These are phyloP conservation scores for Backusella mclennaniae DNA, from an alignment of 192 early-diverging fungal species.

Conservation along the genomic window DNA sequence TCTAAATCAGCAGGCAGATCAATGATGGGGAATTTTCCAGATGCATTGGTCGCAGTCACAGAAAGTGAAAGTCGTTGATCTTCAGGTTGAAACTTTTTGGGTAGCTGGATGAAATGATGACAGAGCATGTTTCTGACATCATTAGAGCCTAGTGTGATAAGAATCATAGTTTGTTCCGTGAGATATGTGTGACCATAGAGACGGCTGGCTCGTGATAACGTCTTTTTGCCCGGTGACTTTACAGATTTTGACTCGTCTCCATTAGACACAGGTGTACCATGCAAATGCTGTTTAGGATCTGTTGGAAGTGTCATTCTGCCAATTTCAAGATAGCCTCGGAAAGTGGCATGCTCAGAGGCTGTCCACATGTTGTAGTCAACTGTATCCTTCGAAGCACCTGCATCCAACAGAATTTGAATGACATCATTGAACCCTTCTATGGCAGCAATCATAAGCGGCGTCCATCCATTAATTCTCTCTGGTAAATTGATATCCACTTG, in stretches of 20 bases:
- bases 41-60: conserved; percentile 55
- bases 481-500: conserved; percentile 45
- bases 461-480: conserved; percentile 56
- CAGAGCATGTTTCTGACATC: conserved; percentile 44
- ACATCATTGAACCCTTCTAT: conserved; percentile 58
- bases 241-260: background rate
- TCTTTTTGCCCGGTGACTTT: background rate
- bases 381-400: conserved; percentile 47
- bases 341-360: conserved; percentile 62
- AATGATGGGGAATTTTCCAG: conserved; percentile 51
- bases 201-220: conserved; percentile 39
- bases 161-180: conserved; percentile 55
- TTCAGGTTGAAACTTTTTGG: conserved; percentile 39
- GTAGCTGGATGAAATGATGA: conserved; percentile 23
- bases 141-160: conserved; percentile 60
- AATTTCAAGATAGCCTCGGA: conserved; percentile 51
- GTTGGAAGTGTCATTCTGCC: conserved; percentile 45
- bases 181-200: conserved; percentile 64
- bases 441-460: conserved; percentile 60
- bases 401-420: conserved; percentile 49
- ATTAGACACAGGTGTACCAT: background rate
- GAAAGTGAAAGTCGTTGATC: conserved; percentile 46
- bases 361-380: conserved; percentile 52
- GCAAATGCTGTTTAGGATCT: background rate
- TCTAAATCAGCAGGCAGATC: conserved; percentile 51